A percentile compares a stretch with the other conserved stretches of the same genome.
phyloP scores from a whole-genome alignment of 345 rosid genomes.

The Odontarrhena argentea region DNA sequence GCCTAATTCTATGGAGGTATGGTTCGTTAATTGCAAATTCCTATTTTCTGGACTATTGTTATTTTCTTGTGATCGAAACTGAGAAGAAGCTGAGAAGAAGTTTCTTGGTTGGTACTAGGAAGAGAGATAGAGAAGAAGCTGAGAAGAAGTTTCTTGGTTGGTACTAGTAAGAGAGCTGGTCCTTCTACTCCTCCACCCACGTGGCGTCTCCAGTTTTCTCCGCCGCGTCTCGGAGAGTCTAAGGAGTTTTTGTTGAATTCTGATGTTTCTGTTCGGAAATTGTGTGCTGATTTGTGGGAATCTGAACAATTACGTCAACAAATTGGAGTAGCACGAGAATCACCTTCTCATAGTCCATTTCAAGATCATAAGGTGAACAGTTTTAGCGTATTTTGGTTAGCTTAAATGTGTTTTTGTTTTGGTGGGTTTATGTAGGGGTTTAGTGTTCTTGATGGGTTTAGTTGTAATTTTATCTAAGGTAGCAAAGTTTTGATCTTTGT shows the following conservation, averaged over 20 bases:
- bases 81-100: too few relatives aligned
- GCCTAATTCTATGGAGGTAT: conserved; percentile 42
- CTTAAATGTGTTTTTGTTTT: conserved; percentile 1
- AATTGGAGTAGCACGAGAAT: conserved; percentile 32
- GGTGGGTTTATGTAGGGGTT: conserved; percentile 38
- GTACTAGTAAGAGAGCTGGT: conserved; percentile 54
- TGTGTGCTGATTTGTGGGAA: conserved; percentile 86
- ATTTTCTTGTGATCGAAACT: conserved; percentile 8
- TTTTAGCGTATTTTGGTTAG: neutral
- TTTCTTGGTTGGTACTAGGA: too few relatives aligned
- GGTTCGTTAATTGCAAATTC: neutral
- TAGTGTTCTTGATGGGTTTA: conserved; percentile 6
- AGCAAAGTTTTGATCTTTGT: conserved; percentile 26
- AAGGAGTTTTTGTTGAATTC: conserved; percentile 35
- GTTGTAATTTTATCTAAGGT: neutral
- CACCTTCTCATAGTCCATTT: conserved; percentile 37
- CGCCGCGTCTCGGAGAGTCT: conserved; percentile 22
- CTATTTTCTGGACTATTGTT: too few relatives aligned
- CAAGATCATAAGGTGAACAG: conserved; percentile 49
- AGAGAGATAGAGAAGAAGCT: conserved; percentile 47
- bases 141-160: conserved; percentile 48
- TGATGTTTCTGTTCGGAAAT: conserved; percentile 66
- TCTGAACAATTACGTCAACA: conserved; percentile 51
- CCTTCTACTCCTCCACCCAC: conserved; percentile 90
- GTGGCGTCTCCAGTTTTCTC: conserved; percentile 70